Evolutionary conservation across 208 protist genomes (phyloP), one percentile per base, ranked within the genome.

Genomic region (Wallacemonas sp.): DNA sequence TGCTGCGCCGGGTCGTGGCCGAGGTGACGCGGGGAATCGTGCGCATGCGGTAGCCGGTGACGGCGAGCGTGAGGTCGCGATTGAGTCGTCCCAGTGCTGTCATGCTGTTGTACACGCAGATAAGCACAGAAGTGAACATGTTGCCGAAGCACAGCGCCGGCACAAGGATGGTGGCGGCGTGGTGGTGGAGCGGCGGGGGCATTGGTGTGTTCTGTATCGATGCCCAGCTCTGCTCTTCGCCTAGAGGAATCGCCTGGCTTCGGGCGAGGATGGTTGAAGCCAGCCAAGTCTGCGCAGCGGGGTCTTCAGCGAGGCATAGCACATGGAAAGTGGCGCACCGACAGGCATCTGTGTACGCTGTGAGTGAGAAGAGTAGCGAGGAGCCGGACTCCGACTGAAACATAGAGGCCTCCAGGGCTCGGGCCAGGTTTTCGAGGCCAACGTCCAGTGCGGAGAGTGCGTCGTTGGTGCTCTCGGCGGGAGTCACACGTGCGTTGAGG

Each of bases 51-150:
- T 76, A 81, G 22, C 82, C 88, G 8, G 80, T 82, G 27, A 90
- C 62, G 22, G 80, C 82, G 24, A 94, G 80, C 3, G 69, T 79
- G 37, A 94, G 59, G 61, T 94, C 88, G 17, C 88, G 67, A 37
- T 81, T 83, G 17, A 94, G 68, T 19, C 88, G 71, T 6, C 55
- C 59, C 1, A 94, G 57, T n/a, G 84, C 82, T 0, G 85, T 81
- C 42, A 86, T 74, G 53, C 75, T 89, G 77, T 94, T 94, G 71
- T 94, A 94, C 21, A 80, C 85, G 72, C 89, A 94, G 26, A 94
- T 72, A 52, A 94, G 78, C 22, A 88, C 70, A 1, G 85, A 94
- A 24, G 75, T 76, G 57, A 88, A 90, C 52, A 91, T 77, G 73
- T 94, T 94, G 36, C 89, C 89, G 22, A 81, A 87, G 76, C 79